These are phyloP conservation scores for Ettlia oleoabundans DNA, from an alignment of 139 green algal species.

Conservation along the genomic window DNA sequence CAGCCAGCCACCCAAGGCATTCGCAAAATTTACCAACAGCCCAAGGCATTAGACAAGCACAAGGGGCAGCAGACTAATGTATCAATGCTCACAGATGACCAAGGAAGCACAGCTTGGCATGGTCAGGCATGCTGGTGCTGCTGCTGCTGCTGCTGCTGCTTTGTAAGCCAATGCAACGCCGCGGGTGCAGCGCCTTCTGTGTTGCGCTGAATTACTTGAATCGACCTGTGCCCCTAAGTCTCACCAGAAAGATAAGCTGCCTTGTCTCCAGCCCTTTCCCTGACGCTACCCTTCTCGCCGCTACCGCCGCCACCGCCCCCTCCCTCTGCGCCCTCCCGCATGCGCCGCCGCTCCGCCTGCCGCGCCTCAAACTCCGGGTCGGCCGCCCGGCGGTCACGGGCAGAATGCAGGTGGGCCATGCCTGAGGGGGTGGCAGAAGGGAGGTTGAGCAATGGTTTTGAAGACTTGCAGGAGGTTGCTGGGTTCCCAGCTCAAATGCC, in stretches of 20 bases:
- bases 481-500: not conserved
- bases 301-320: conserved; percentile 2
- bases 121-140: no score
- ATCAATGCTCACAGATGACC: no score
- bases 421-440: conserved; percentile 36
- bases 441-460: not conserved
- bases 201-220: no score
- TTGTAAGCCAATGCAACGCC: no score
- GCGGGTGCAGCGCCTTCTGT: no score
- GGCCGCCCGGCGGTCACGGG: conserved; percentile 10
- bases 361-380: conserved; percentile 17
- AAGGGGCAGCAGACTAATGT: no score
- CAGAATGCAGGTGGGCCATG: conserved; percentile 58
- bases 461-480: not conserved
- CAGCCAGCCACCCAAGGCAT: no score
- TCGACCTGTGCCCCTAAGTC: not conserved
- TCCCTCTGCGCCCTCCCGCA: conserved; percentile 3
- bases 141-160: no score
- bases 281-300: not conserved
- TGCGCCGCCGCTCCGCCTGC: conserved; percentile 26
- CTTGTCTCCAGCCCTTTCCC: not conserved
- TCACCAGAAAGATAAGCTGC: conserved; percentile 15
- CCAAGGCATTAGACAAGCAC: no score
- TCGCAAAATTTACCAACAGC: no score
- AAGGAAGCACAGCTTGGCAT: no score